Evolutionary conservation across 1,139 yeast genomes (phyloP), one percentile per base, ranked within the genome.

Genomic region (Geotrichum histeridarum): DNA sequence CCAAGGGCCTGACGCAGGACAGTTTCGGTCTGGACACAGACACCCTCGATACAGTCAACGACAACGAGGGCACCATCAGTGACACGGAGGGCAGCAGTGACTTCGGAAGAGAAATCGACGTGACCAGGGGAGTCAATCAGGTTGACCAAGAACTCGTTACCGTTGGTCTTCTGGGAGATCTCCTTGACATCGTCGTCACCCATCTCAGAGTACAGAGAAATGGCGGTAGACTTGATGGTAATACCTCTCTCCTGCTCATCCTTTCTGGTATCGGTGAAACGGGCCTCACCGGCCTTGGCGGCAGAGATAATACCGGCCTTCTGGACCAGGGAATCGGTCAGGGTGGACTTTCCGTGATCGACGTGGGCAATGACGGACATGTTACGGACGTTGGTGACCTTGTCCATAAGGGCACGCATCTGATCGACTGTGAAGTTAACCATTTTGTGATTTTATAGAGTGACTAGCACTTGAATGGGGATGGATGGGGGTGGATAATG

Each of bases 341-440:
- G 86, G 72, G 99, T 93, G 68, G 98, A 90, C 80, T 93, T 93
- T 82, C 99, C 99, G 84, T 93, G 99, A 85, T 93, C 99, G 86
- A 93, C 98, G 87, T 93, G 99, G 75, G 99, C 99, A 85, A 93
- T 93, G 79, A 93, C 98, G 79, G 98, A 93, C 95, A 93, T 93
- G 95, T 93, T 93, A 84, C 99, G 96, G 74, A 93, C 96, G 76
- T 93, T 91, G 78, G 97, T 86, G 82, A 90, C 96, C 81, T 85
- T 86, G 95, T 93, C 98, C 98, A 91, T 91, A 80, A 91, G 84
- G 72, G 80, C 91, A 83, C 98, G 95, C 86, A 91, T 91, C 82
- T 91, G 97, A 60, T 68, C 71, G 60, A 68, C 69, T 54, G 72
- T 68, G 70, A 68, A 68, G 65, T 68, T 68, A 62, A 68, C 71